These are phyloP conservation scores for Phyllostachys edulis DNA, from an alignment of 176 grass and related monocot genomes.

Conservation along the genomic window DNA sequence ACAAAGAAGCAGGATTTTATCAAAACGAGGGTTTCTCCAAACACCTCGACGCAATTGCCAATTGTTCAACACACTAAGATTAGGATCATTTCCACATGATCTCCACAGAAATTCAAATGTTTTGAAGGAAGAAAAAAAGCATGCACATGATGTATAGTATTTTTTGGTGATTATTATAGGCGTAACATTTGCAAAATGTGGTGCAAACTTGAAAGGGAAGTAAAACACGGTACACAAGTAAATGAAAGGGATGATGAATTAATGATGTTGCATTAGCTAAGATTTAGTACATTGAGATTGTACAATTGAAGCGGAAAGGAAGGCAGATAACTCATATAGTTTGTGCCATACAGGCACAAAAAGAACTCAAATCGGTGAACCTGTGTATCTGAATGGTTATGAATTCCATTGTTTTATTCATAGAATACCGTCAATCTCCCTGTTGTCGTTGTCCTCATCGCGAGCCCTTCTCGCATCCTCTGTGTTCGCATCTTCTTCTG, in stretches of 20 bases:
- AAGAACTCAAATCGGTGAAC: constrained; percentile 13
- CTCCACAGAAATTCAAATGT: too few relatives aligned
- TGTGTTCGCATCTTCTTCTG: constrained; percentile 32
- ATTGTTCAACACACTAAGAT: too few relatives aligned
- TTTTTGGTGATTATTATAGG: background rate
- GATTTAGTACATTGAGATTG: constrained; percentile 13
- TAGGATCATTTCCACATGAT: too few relatives aligned
- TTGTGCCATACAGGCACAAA: constrained; percentile 36
- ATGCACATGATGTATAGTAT: too few relatives aligned
- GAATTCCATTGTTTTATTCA: constrained; percentile 39
- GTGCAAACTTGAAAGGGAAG: background rate
- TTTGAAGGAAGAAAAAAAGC: too few relatives aligned
- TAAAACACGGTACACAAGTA: background rate
- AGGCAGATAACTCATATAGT: constrained; percentile 20
- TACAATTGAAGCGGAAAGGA: constrained; percentile 27
- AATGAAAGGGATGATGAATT: background rate
- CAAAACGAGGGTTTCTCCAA: too few relatives aligned
- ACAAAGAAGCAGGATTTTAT: too few relatives aligned
- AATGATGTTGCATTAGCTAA: constrained; percentile 32
- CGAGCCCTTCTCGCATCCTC: constrained; percentile 35
- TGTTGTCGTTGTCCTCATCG: constrained; percentile 63
- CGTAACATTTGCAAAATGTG: background rate
- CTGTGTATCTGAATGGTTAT: constrained; percentile 11
- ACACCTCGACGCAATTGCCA: too few relatives aligned
- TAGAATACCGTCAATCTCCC: constrained; percentile 56